Percentiles rank a stretch among this genome's conserved stretches.
These are phyloP conservation scores for Neurospora discreta DNA, from an alignment of 495 filamentous ascomycete species.

Conservation along the genomic window DNA sequence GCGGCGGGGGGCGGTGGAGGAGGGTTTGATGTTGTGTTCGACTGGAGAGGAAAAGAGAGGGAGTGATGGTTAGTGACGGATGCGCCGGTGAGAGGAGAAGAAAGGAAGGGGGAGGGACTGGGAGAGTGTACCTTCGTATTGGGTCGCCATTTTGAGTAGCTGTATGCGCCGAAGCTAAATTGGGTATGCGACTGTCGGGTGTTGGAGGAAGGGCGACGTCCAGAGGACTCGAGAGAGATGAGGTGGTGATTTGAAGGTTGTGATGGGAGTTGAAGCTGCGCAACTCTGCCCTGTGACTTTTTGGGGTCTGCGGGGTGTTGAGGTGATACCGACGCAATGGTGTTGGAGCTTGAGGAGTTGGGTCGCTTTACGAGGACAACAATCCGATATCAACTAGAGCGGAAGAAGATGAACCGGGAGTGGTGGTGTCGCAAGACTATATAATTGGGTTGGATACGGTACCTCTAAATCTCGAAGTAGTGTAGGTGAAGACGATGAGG, in stretches of 20 bases:
- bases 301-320: neutral
- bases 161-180: neutral
- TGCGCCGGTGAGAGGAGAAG: neutral
- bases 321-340: neutral
- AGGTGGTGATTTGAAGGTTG: neutral
- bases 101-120: constrained; percentile 6
- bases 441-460: neutral
- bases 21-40: constrained; percentile 64
- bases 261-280: neutral
- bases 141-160: constrained; percentile 25
- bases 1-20: constrained; percentile 28
- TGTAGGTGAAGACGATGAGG: too few species aligned
- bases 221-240: neutral
- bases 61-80: neutral
- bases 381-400: too few species aligned
- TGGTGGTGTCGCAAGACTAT: neutral
- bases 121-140: constrained; percentile 32
- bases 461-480: too few species aligned
- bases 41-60: constrained; percentile 39
- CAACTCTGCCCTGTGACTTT: neutral
- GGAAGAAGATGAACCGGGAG: too few species aligned
- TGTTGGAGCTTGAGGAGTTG: neutral
- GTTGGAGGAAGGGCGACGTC: neutral
- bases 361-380: neutral
- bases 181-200: neutral